phyloP scores from a whole-genome alignment of 192 early-diverging fungal species.

The Rhizoclosmatium sp. region DNA sequence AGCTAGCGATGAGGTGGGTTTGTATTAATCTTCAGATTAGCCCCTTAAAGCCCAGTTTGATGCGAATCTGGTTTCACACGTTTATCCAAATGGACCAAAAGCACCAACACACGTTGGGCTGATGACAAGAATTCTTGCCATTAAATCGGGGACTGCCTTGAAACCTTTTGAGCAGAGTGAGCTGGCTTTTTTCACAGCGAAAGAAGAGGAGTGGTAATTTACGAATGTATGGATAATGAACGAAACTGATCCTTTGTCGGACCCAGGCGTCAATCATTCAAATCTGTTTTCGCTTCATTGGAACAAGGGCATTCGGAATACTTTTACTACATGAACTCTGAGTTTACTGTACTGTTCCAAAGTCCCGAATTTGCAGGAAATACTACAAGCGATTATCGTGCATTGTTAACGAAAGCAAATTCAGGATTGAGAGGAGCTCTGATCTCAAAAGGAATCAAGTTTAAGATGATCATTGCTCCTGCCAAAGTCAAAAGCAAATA shows the following conservation, averaged over 20 bases:
- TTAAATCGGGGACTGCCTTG: constrained; percentile 16
- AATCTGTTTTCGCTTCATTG: constrained; percentile 24
- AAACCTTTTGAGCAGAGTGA: constrained; percentile 31
- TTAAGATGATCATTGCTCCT: neutral
- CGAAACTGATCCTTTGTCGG: neutral
- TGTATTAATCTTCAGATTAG: constrained; percentile 1
- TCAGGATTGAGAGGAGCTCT: constrained; percentile 7
- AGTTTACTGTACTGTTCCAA: constrained; percentile 29
- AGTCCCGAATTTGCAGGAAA: neutral
- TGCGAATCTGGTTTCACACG: neutral
- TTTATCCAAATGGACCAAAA: constrained; percentile 27
- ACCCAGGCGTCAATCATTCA: constrained; percentile 31
- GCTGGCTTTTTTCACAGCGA: constrained; percentile 4
- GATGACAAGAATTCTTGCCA: constrained; percentile 33
- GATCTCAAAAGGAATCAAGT: neutral
- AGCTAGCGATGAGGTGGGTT: neutral
- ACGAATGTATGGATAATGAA: no score
- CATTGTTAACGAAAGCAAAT: constrained; percentile 13
- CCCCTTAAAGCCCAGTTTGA: constrained; percentile 22
- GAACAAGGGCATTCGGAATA: neutral
- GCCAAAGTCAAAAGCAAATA: constrained; percentile 13
- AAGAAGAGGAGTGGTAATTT: constrained; percentile 26
- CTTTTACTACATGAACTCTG: constrained; percentile 34
- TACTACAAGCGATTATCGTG: neutral
- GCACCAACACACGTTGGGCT: constrained; percentile 30